A percentile compares a stretch with the other conserved stretches of the same genome.
phyloP scores from a whole-genome alignment of 1,284 basidiomycete species.

The Coniferiporia sulphurascens region DNA sequence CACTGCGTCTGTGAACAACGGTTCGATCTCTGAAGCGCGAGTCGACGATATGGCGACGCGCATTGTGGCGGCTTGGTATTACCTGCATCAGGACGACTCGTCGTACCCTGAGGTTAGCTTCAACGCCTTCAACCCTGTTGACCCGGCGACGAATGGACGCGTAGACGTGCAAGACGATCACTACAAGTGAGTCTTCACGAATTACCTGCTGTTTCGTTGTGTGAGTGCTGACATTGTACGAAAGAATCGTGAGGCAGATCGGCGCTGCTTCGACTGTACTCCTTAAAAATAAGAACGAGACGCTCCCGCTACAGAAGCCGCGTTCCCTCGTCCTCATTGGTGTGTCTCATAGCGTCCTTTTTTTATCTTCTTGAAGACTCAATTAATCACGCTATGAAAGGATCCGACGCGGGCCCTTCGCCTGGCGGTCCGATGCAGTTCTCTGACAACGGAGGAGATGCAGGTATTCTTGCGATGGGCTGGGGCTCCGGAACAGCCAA shows the following conservation, averaged over 20 bases:
- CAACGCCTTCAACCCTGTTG: conserved; percentile 50
- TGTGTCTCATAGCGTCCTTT: conserved; percentile 22
- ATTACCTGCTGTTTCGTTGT: background rate
- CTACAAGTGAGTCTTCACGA: conserved; percentile 30
- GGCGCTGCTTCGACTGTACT: conserved; percentile 75
- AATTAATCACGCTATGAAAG: conserved; percentile 30
- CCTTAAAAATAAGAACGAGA: conserved; percentile 68
- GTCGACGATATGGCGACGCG: conserved; percentile 68
- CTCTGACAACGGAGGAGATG: conserved; percentile 55
- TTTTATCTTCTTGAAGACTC: conserved; percentile 22
- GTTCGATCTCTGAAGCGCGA: conserved; percentile 59
- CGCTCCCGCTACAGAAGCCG: conserved; percentile 64
- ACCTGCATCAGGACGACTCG: conserved; percentile 56
- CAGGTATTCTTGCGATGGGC: conserved; percentile 77
- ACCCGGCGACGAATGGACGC: conserved; percentile 53
- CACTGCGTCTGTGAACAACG: conserved; percentile 62
- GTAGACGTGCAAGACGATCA: conserved; percentile 80
- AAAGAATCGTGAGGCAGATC: conserved; percentile 59
- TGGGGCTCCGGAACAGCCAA: conserved; percentile 63
- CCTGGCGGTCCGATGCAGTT: conserved; percentile 70
- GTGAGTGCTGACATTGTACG: background rate
- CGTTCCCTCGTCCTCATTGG: conserved; percentile 56
- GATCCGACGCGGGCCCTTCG: conserved; percentile 66
- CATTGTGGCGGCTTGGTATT: conserved; percentile 59
- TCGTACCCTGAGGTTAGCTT: conserved; percentile 57